phyloP scores from a whole-genome alignment of 768 basidiomycete species.

The Galerina marginata region DNA sequence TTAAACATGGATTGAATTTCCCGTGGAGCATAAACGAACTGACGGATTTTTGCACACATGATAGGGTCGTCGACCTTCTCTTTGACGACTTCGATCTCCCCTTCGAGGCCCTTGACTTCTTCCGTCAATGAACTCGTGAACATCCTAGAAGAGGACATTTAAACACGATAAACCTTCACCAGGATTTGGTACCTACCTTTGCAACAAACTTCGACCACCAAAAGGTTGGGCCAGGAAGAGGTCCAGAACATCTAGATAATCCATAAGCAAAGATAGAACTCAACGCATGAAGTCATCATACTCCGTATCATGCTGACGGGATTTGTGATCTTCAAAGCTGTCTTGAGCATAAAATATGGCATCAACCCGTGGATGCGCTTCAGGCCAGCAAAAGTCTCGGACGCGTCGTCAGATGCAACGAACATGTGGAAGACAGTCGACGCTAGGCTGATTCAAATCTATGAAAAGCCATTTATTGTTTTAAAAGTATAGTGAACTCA shows the following conservation, averaged over 20 bases:
- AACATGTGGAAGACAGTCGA: slow-evolving; percentile 97
- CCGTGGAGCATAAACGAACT: slow-evolving; percentile 84
- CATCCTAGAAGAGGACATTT: slow-evolving; percentile 63
- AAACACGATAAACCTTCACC: not conserved
- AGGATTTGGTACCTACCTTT: slow-evolving; percentile 57
- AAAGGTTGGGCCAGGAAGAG: slow-evolving; percentile 97
- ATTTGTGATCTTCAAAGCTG: slow-evolving; percentile 90
- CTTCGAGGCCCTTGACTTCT: slow-evolving; percentile 83
- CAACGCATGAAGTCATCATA: slow-evolving; percentile 30
- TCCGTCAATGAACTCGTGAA: slow-evolving; percentile 92
- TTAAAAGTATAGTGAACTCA: slow-evolving; percentile 42
- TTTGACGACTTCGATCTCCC: slow-evolving; percentile 86
- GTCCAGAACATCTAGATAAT: slow-evolving; percentile 69
- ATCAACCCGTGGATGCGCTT: slow-evolving; percentile 95
- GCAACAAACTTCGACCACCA: slow-evolving; percentile 89
- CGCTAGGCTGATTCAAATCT: slow-evolving; percentile 65
- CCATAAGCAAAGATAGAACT: slow-evolving; percentile 2
- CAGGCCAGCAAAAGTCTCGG: slow-evolving; percentile 83
- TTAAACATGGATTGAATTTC: slow-evolving; percentile 89
- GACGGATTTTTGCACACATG: slow-evolving; percentile 85
- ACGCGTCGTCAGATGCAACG: slow-evolving; percentile 90
- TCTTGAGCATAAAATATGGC: slow-evolving; percentile 97
- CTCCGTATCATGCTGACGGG: slow-evolving; percentile 96
- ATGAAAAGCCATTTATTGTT: not conserved
- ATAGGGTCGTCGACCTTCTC: slow-evolving; percentile 89